Percentiles rank a stretch among this genome's conserved stretches.
These are phyloP conservation scores for Lepiota venenata DNA, from an alignment of 768 basidiomycete genomes.

Conservation along the genomic window DNA sequence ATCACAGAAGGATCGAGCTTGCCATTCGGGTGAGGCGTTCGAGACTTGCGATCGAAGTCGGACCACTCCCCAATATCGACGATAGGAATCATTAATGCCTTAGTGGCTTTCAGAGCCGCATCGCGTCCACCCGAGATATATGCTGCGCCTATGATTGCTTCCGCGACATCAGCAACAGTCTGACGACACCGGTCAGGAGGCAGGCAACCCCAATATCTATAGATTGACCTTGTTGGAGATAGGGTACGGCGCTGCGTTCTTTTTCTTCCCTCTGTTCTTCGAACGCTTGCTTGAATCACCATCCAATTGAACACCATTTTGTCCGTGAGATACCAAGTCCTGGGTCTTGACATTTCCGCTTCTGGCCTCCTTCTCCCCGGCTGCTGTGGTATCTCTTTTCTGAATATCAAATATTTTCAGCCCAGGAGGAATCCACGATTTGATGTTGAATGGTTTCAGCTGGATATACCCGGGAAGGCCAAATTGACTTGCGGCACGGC, in stretches of 20 bases:
- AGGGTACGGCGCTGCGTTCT: neutral
- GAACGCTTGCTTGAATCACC: neutral
- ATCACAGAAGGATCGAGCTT: constrained; percentile 46
- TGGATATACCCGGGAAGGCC: constrained; percentile 76
- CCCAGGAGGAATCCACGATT: constrained; percentile 48
- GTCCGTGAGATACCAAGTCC: neutral
- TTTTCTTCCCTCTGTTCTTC: constrained; percentile 2
- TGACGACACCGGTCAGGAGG: constrained; percentile 21
- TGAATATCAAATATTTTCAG: constrained; percentile 4
- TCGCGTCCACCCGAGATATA: constrained; percentile 73
- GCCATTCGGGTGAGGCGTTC: constrained; percentile 41
- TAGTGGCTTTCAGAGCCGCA: constrained; percentile 58
- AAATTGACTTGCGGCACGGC: constrained; percentile 47
- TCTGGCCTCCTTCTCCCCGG: constrained; percentile 10
- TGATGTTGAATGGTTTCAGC: constrained; percentile 64
- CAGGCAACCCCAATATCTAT: neutral
- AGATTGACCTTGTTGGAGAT: constrained; percentile 49
- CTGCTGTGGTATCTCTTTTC: neutral
- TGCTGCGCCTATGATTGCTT: constrained; percentile 83
- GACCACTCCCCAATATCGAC: constrained; percentile 64
- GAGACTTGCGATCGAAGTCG: constrained; percentile 57
- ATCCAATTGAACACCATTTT: neutral
- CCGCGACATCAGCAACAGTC: constrained; percentile 82
- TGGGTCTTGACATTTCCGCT: neutral
- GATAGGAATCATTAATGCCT: constrained; percentile 64